Percentiles rank a stretch among this genome's conserved stretches.
These are phyloP conservation scores for Candida stauntonica DNA, from an alignment of 805 yeast genomes.

Conservation along the genomic window DNA sequence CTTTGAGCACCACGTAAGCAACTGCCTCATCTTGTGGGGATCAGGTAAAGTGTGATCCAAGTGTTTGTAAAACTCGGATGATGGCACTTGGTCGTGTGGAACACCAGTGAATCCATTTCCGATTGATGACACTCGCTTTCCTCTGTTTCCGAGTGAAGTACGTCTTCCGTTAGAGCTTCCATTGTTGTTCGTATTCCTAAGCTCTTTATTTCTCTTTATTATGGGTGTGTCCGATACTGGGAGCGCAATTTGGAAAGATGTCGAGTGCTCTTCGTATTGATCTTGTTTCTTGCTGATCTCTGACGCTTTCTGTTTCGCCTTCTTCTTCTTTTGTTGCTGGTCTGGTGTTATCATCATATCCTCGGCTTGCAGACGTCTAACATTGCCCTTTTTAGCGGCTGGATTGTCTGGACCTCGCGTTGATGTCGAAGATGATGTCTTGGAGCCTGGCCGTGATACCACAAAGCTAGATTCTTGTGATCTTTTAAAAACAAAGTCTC, in stretches of 20 bases:
- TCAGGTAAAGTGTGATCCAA: slow-evolving; percentile 60
- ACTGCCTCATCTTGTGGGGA: slow-evolving; percentile 67
- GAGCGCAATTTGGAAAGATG: slow-evolving; percentile 26
- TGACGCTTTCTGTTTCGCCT: slow-evolving; percentile 1
- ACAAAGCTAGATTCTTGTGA: slow-evolving; percentile 1
- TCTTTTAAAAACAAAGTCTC: slow-evolving; percentile 23
- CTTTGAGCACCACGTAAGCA: slow-evolving; percentile 64
- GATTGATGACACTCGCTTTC: slow-evolving; percentile 67
- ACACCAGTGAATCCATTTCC: slow-evolving; percentile 68
- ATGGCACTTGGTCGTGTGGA: slow-evolving; percentile 60
- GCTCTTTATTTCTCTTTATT: slow-evolving; percentile 32
- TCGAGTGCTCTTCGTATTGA: slow-evolving; percentile 23
- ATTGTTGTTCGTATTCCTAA: slow-evolving; percentile 20
- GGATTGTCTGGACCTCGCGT: not conserved
- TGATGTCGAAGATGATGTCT: not conserved
- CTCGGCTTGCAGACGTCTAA: slow-evolving; percentile 14
- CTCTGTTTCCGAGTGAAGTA: slow-evolving; percentile 53
- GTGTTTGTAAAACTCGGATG: slow-evolving; percentile 54
- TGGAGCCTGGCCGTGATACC: not conserved
- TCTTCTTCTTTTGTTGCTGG: slow-evolving; percentile 13
- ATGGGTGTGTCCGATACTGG: slow-evolving; percentile 37
- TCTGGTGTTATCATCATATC: slow-evolving; percentile 24
- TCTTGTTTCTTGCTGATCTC: slow-evolving; percentile 3
- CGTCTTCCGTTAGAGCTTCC: slow-evolving; percentile 33
- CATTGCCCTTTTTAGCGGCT: slow-evolving; percentile 6